Base-by-base conservation (phyloP, 2,329 filamentous ascomycete species). In the Cryphonectria naterciae region DNA sequence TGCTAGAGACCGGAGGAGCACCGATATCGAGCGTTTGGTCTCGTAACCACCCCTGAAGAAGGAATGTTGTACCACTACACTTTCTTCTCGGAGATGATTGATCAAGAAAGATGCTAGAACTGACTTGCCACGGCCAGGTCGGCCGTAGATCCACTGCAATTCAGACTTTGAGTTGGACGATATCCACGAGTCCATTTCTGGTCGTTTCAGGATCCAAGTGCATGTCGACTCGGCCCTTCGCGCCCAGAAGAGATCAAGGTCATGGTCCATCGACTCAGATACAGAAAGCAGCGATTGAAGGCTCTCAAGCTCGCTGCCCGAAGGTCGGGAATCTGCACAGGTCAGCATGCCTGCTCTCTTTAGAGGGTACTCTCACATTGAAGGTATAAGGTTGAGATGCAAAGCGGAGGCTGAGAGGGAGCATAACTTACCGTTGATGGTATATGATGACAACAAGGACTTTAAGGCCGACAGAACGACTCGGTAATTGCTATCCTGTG, bases 71-170 rank as follows among this genome's bases (percentile, higher is more conserved):
- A 56, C 52, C 11, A 15, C 10, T 54, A 13, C 52, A 1, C 52
- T 11, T 56, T 56, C 52, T 56, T 56, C 52, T 13, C 52, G 52
- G 11, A 56, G 52, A 32, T 56, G 52, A n/a, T 56, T 56, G 52
- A 56, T 4, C 52, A 56, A 56, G 52, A 56, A 56, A 28, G 52
- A 56, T 28, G 52, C 11, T 15, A 56, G 4, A 5, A 56, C 52
- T 56, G 52, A 56, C 52, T 56, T 56, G 52, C 52, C 52, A 28
- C 52, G 52, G 1, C 52, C 52, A 25, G 52, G 52, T 15, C 52
- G 52, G 11, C 25, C 52, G 52, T 56, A n/a, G n/a, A 56, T 56
- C 52, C 52, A 56, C 25, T 56, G 52, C 52, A 56, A 5, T 11
- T 56, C n/a, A 28, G 52, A 56, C 0, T 0, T 32, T 28, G 52